Base-by-base conservation (phyloP, 192 early-diverging fungal genomes). In the Coemansia sp. region DNA sequence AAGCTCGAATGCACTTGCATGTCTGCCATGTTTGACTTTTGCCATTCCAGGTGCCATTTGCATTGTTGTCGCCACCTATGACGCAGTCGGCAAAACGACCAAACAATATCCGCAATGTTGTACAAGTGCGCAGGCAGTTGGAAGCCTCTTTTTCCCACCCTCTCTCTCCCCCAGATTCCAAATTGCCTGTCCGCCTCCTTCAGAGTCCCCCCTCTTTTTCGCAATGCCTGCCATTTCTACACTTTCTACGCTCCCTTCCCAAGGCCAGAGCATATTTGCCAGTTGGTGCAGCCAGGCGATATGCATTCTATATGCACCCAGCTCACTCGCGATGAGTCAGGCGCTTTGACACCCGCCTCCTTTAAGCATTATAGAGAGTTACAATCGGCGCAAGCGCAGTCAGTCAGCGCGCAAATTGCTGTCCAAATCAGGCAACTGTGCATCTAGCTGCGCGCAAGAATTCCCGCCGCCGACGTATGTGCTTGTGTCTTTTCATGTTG, bases 1-100 rank as follows among this genome's bases (percentile, higher is more conserved):
- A 34, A 34, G 18, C 57, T 11, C 7, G 29, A 60, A 33, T 18
- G 57, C 33, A 18, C 31, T 36, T 60, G 29, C 33, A 31, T 33
- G 31, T 13, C 46, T 67, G 31, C 44, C 52, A 31, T 71, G 10
- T 53, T 66, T 69, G 58, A 62, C 52, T 55, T 65, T 40, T 66
- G 40, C 5, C 53, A 55, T 31, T 27, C 27, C 53, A 10, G n/a
- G 27, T 47, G 44, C 18, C 43, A 65, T 27, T 39, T 24, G 39
- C 43, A 65, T 55, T 55, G 53, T 55, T 29, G 53, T 5, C 53
- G 22, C 53, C 53, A 55, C 27, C 53, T 27, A 31, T 29, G 24
- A 31, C 53, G 53, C 53, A 27, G 53, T 31, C 53, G 53, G 53
- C 53, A 55, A 55, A 55, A 55, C 53, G 31, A 55, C 27, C 27